phyloP scores from a whole-genome alignment of 2,329 filamentous ascomycete genomes.

The Aureobasidium sp. region DNA sequence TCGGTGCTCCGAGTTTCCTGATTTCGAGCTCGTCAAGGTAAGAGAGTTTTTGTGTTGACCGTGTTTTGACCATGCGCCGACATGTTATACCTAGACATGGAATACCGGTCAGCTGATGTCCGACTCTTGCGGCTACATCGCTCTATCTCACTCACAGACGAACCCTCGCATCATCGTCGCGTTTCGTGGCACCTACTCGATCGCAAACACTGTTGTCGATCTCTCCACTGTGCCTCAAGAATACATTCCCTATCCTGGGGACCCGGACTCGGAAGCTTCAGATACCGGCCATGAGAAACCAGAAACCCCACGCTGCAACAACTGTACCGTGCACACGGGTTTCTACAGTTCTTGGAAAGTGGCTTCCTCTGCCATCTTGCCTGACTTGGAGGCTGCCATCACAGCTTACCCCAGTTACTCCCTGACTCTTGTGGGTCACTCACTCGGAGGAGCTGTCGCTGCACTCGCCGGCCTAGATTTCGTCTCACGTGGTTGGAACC shows the following conservation, averaged over 20 bases:
- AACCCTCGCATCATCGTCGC: constrained; percentile 68
- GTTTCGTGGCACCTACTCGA: constrained; percentile 90
- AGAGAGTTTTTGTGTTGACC: constrained; percentile 14
- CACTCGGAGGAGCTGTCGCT: constrained; percentile 85
- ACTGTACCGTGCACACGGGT: constrained; percentile 89
- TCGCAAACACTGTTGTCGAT: constrained; percentile 86
- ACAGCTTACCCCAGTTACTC: constrained; percentile 61
- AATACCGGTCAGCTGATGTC: constrained; percentile 80
- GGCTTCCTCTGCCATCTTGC: constrained; percentile 63
- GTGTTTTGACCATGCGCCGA: constrained; percentile 1
- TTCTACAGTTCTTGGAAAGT: constrained; percentile 81
- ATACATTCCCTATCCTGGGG: constrained; percentile 77
- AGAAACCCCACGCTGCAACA: constrained; percentile 55
- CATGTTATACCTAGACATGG: constrained; percentile 54
- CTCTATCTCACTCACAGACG: constrained; percentile 64
- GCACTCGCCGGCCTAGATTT: constrained; percentile 81
- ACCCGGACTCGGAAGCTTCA: constrained; percentile 30
- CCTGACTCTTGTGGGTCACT: constrained; percentile 79
- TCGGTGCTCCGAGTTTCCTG: constrained; percentile 75
- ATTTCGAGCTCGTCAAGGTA: constrained; percentile 66
- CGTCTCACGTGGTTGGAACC: constrained; percentile 65
- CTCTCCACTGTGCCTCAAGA: constrained; percentile 82
- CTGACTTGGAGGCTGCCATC: constrained; percentile 55
- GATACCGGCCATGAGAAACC: constrained; percentile 19
- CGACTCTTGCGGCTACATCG: constrained; percentile 91